Percentiles rank a stretch among this genome's conserved stretches.
Evolutionary conservation across 2,329 filamentous ascomycete species (phyloP).

Genomic region (Sporothrix sp.): DNA sequence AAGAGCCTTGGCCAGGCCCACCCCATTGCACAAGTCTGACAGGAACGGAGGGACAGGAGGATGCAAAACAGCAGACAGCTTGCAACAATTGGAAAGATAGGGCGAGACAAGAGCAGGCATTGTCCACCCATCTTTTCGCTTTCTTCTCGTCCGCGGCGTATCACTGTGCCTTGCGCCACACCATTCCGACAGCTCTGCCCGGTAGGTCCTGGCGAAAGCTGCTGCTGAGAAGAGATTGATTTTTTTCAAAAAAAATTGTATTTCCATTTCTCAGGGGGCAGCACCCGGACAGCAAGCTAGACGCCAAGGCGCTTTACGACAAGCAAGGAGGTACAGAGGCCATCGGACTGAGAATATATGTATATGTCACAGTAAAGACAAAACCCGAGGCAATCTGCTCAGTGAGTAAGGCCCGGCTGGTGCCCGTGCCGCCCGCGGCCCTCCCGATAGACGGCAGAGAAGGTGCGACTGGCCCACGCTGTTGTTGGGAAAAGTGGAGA

Average conservation of each 20-base stretch:
- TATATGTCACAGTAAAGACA: no score
- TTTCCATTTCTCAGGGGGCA: no score
- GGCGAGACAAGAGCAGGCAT: neutral
- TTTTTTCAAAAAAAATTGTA: no score
- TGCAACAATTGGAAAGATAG: neutral
- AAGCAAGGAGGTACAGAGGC: no score
- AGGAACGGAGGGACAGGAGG: neutral
- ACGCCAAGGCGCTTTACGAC: no score
- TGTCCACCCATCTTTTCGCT: neutral
- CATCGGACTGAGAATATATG: no score
- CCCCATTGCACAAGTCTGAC: constrained; percentile 3
- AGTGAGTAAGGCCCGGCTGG: neutral
- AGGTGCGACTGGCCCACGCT: no score
- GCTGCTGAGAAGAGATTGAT: no score
- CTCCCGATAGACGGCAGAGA: constrained; percentile 3
- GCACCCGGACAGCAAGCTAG: no score
- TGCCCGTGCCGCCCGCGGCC: constrained; percentile 1
- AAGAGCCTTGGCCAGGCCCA: neutral
- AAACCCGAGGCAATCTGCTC: no score
- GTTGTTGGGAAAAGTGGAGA: neutral
- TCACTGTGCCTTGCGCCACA: neutral
- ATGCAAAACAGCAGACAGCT: neutral
- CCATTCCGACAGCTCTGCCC: neutral
- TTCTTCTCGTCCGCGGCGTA: neutral
- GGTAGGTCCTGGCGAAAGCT: no score